Conservation (phyloP, 176 grass and related monocot species). For the Chloris gayana region DNA sequence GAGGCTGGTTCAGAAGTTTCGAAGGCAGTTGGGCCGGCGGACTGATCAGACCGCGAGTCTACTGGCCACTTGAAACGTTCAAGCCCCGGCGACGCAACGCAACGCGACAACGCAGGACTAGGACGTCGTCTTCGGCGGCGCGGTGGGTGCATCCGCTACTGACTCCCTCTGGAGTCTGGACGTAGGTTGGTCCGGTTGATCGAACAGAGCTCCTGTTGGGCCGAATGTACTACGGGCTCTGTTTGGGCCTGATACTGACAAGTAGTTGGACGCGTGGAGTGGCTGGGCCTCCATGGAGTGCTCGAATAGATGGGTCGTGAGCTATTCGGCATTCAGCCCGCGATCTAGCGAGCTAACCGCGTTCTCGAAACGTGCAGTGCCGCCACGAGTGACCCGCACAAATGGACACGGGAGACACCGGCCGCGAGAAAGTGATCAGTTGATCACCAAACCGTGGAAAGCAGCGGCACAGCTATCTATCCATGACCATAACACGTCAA, state of each 20-base stretch:
- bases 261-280: no score
- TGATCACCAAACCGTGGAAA: slow-evolving; percentile 1
- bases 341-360: background rate
- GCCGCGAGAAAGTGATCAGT: background rate
- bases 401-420: background rate
- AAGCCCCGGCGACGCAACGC: background rate
- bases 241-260: no score
- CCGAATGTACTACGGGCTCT: no score
- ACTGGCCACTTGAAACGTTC: slow-evolving; percentile 26
- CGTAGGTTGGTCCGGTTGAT: no score
- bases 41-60: background rate
- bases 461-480: background rate
- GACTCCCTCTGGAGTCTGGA: no score
- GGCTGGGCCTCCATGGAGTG: background rate
- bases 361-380: background rate
- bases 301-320: background rate
- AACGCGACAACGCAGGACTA: background rate
- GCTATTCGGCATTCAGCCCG: background rate
- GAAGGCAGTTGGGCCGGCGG: background rate
- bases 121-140: background rate
- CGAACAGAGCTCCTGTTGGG: no score
- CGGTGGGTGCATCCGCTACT: background rate
- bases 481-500: no score
- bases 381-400: background rate
- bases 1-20: background rate